Conservation (phyloP, 805 yeast species). For the Candida arabinofermentans region DNA sequence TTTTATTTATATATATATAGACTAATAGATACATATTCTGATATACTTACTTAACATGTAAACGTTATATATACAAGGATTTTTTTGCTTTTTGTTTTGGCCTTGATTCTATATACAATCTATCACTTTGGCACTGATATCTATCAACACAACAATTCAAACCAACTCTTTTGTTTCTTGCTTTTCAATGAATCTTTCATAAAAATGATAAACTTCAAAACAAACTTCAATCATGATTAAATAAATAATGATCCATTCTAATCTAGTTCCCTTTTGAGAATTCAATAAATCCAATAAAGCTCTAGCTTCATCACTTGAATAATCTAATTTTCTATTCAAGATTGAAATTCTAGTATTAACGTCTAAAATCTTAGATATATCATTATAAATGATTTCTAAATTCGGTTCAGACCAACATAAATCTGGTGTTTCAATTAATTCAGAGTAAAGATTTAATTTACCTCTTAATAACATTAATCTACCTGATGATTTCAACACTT, state of each 20-base stretch:
- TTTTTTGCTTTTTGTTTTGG: too few relatives aligned
- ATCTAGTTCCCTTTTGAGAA: constrained; percentile 68
- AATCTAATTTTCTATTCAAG: constrained; percentile 80
- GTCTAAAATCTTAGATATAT: constrained; percentile 69
- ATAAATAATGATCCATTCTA: constrained; percentile 86
- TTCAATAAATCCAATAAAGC: constrained; percentile 70
- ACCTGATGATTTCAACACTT: constrained; percentile 69
- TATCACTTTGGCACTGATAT: too few relatives aligned
- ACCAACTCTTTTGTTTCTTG: constrained; percentile 5
- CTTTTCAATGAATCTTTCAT: constrained; percentile 41
- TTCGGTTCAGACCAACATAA: constrained; percentile 90
- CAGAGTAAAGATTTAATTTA: constrained; percentile 78
- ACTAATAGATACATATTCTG: too few relatives aligned
- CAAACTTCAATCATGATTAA: constrained; percentile 82
- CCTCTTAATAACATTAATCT: constrained; percentile 73
- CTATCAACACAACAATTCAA: too few relatives aligned
- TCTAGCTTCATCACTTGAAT: constrained; percentile 83
- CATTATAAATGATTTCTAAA: constrained; percentile 69
- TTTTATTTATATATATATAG: too few relatives aligned
- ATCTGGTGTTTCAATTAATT: constrained; percentile 88
- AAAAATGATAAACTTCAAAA: constrained; percentile 74
- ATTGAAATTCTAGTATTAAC: constrained; percentile 73
- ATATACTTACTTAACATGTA: too few relatives aligned
- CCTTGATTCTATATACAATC: too few relatives aligned
- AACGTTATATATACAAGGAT: too few relatives aligned